phyloP scores from a whole-genome alignment of 345 rosid species.

The Eucalyptus melliodora region DNA sequence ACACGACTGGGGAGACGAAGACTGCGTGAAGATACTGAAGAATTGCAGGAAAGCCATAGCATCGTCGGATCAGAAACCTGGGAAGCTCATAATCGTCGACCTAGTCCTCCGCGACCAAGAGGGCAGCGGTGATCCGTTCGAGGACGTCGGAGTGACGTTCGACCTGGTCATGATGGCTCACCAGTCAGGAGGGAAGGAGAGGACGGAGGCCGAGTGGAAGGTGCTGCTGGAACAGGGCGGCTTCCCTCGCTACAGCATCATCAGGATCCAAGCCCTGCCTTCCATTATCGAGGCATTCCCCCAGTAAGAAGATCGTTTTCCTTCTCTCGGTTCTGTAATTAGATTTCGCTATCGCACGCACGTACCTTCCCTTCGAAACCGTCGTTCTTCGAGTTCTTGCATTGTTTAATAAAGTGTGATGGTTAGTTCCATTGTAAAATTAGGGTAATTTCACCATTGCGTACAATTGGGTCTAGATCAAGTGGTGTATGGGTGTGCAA shows the following conservation, averaged over 20 bases:
- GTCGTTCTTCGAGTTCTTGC: not conserved
- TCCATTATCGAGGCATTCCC: conserved; percentile 15
- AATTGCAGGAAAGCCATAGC: conserved; percentile 7
- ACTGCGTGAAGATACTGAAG: conserved; percentile 7
- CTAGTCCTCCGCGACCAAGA: not conserved
- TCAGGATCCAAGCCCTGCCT: conserved; percentile 1
- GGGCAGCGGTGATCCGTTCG: not conserved
- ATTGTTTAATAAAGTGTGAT: not conserved
- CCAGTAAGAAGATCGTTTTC: not conserved
- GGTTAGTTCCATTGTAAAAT: not conserved
- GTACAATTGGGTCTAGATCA: too few relatives aligned
- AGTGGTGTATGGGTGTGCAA: not conserved
- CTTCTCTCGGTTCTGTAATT: too few relatives aligned
- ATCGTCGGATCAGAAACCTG: not conserved
- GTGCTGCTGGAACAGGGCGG: conserved; percentile 12
- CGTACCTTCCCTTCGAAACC: not conserved
- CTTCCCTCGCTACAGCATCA: conserved; percentile 12
- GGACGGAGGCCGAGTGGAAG: conserved; percentile 17
- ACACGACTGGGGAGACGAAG: conserved; percentile 16
- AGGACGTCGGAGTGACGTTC: not conserved
- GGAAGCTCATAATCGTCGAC: conserved; percentile 10
- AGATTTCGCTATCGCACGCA: not conserved
- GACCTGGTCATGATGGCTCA: conserved; percentile 16
- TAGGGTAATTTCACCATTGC: not conserved
- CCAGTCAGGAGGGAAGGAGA: conserved; percentile 3